Conservation (phyloP, 177 flowering plant genomes). For the Vitis hybrid region DNA sequence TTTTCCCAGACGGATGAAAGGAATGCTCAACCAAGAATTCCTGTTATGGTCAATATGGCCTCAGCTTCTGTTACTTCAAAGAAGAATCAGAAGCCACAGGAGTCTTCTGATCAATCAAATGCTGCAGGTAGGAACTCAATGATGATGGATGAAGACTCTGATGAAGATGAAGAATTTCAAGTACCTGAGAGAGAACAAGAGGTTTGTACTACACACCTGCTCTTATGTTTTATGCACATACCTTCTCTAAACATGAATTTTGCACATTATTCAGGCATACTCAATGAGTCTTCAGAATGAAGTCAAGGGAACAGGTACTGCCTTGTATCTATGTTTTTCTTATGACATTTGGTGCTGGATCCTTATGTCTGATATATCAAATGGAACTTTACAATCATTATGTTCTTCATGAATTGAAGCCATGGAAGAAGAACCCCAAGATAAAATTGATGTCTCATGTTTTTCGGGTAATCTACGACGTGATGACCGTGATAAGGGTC, state of each 20-base stretch:
- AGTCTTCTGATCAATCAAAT: constrained; percentile 59
- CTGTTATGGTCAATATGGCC: constrained; percentile 92
- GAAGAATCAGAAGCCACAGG: constrained; percentile 47
- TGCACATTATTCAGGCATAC: constrained; percentile 42
- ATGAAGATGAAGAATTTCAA: constrained; percentile 92
- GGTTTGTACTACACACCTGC: constrained; percentile 38
- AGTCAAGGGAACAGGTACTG: constrained; percentile 56
- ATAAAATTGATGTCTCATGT: constrained; percentile 78
- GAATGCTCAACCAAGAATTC: constrained; percentile 71
- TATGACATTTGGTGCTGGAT: neutral
- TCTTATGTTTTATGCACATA: constrained; percentile 10
- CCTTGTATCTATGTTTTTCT: constrained; percentile 2
- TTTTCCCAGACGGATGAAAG: constrained; percentile 94
- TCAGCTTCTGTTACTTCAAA: constrained; percentile 60
- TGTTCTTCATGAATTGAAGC: constrained; percentile 32
- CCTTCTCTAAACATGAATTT: constrained; percentile 8
- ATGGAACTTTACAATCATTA: constrained; percentile 3
- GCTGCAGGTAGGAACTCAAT: constrained; percentile 65
- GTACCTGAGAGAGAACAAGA: constrained; percentile 73
- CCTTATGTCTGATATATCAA: neutral
- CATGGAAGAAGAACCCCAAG: constrained; percentile 63
- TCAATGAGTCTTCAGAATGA: constrained; percentile 46
- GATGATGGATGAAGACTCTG: constrained; percentile 90
- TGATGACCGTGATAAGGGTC: constrained; percentile 78
- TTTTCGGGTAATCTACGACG: constrained; percentile 84